Conservation (phyloP, 139 green algal species). For the Chlorokybus atmophyticus region DNA sequence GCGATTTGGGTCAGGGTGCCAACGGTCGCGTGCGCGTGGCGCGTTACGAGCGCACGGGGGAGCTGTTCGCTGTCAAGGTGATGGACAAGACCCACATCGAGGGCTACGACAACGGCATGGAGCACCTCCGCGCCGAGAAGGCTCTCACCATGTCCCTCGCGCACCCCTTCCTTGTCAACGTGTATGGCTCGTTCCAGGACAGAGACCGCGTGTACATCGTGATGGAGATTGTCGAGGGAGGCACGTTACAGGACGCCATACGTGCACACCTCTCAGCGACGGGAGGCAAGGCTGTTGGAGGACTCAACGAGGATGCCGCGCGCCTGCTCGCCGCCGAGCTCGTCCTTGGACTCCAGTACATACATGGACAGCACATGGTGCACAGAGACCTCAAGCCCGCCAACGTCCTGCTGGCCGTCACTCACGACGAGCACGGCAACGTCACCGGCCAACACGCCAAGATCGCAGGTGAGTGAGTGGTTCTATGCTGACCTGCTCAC, state of each 20-base stretch:
- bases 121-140: background rate
- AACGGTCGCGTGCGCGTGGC: too few relatives aligned
- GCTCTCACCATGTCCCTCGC: background rate
- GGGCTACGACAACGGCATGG: background rate
- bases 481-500: too few relatives aligned
- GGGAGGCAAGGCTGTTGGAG: background rate
- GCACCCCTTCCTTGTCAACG: slow-evolving; percentile 1
- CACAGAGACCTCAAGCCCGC: background rate
- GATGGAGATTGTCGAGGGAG: slow-evolving; percentile 1
- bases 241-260: background rate
- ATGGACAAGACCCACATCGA: slow-evolving; percentile 1
- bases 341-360: slow-evolving; percentile 4
- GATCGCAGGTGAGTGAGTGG: too few relatives aligned
- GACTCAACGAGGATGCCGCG: background rate
- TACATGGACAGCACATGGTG: background rate
- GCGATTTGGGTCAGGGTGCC: too few relatives aligned
- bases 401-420: background rate
- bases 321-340: background rate
- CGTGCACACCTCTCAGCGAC: too few relatives aligned
- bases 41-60: too few relatives aligned
- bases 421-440: too few relatives aligned
- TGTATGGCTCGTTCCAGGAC: background rate
- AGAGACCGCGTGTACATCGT: background rate
- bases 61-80: too few relatives aligned
- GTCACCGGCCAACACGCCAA: background rate